phyloP scores from a whole-genome alignment of 2,329 filamentous ascomycete species.

The Nemania sp. region DNA sequence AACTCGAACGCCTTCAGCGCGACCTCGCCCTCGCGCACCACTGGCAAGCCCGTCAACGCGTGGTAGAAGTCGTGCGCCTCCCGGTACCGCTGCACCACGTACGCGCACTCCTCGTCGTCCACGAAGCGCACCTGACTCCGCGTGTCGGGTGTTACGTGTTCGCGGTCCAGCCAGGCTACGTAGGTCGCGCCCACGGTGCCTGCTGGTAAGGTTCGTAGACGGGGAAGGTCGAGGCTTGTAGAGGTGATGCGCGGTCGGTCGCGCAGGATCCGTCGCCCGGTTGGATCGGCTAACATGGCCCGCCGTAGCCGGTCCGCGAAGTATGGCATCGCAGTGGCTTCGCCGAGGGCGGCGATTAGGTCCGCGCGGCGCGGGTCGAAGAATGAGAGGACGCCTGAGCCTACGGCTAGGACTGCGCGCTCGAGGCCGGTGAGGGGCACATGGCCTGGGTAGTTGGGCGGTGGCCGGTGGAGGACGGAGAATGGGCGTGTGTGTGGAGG shows the following conservation, averaged over 20 bases:
- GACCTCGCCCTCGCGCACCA: conserved; percentile 93
- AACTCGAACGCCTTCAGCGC: conserved; percentile 99
- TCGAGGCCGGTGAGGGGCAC: conserved; percentile 82
- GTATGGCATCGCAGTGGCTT: conserved; percentile 91
- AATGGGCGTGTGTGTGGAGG: conserved; percentile 51
- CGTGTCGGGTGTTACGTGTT: conserved; percentile 91
- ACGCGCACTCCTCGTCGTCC: conserved; percentile 92
- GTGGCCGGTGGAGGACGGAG: conserved; percentile 82
- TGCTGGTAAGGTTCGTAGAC: conserved; percentile 71
- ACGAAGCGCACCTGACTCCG: conserved; percentile 83
- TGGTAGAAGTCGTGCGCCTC: conserved; percentile 99
- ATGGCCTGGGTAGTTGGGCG: conserved; percentile 88
- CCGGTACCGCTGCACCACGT: conserved; percentile 97
- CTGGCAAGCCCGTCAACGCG: conserved; percentile 85
- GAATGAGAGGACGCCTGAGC: conserved; percentile 65
- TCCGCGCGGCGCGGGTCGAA: conserved; percentile 83
- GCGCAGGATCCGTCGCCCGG: conserved; percentile 87
- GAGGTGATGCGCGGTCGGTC: conserved; percentile 88
- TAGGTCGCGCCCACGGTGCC: conserved; percentile 82
- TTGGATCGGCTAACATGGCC: conserved; percentile 83
- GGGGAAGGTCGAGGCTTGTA: conserved; percentile 64
- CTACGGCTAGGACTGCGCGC: conserved; percentile 69
- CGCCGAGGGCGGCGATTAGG: conserved; percentile 90
- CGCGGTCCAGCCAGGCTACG: conserved; percentile 87
- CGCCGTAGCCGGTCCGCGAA: conserved; percentile 91